phyloP scores from a whole-genome alignment of 2,329 filamentous ascomycete species.

The Phoma sp. region DNA sequence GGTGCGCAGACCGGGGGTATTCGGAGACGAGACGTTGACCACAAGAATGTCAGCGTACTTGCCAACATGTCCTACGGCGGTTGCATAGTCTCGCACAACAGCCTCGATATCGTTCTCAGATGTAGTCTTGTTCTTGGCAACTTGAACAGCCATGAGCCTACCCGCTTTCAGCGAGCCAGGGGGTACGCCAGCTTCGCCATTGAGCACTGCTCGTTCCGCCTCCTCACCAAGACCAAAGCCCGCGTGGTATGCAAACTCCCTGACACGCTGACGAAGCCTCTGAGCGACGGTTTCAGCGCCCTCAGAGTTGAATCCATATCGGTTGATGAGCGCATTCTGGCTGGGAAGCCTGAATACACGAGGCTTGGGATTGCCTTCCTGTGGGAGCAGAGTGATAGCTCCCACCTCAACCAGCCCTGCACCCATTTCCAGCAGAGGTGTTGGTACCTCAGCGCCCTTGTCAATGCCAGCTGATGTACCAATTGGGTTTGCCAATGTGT shows the following conservation, averaged over 20 bases:
- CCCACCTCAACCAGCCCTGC: constrained; percentile 91
- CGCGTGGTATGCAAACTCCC: constrained; percentile 74
- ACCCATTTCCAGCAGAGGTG: constrained; percentile 83
- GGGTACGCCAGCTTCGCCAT: constrained; percentile 78
- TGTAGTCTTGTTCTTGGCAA: constrained; percentile 96
- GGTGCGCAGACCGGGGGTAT: constrained; percentile 88
- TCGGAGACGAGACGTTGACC: constrained; percentile 96
- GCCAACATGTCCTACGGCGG: constrained; percentile 82
- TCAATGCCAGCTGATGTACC: constrained; percentile 96
- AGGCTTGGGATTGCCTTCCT: constrained; percentile 85
- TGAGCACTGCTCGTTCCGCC: constrained; percentile 74
- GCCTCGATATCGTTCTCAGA: constrained; percentile 84
- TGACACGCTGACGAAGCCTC: constrained; percentile 77
- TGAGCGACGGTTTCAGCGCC: constrained; percentile 88
- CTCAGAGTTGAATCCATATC: constrained; percentile 92
- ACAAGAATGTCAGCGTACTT: constrained; percentile 95
- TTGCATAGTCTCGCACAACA: constrained; percentile 82
- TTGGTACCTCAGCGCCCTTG: constrained; percentile 90
- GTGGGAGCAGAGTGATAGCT: constrained; percentile 85
- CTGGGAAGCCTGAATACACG: constrained; percentile 86
- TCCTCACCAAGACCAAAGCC: constrained; percentile 69
- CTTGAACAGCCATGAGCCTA: constrained; percentile 84
- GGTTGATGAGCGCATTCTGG: constrained; percentile 89
- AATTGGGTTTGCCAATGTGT: constrained; percentile 81
- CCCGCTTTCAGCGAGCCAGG: constrained; percentile 81